Evolutionary conservation across 2,329 filamentous ascomycete genomes (phyloP).

Genomic region (Ascochyta pisi): DNA sequence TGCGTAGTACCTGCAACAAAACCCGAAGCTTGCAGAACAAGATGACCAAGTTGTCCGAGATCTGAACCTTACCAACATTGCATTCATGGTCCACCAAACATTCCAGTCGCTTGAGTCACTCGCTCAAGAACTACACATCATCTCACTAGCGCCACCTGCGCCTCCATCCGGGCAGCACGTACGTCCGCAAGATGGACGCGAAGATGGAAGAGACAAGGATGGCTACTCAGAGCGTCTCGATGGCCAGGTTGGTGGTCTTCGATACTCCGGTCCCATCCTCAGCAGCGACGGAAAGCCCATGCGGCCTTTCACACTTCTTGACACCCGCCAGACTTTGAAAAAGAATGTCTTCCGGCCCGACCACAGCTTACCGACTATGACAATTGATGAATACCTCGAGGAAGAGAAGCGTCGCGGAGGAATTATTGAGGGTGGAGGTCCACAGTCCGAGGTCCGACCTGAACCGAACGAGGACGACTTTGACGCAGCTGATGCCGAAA

Average conservation of each 20-base stretch:
- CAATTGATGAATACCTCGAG: conserved; percentile 95
- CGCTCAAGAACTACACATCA: conserved; percentile 81
- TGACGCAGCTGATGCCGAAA: conserved; percentile 87
- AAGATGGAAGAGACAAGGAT: conserved; percentile 57
- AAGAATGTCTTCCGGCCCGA: conserved; percentile 86
- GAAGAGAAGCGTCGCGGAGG: conserved; percentile 85
- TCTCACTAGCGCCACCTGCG: conserved; percentile 72
- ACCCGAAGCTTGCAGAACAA: conserved; percentile 67
- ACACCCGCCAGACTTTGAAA: conserved; percentile 75
- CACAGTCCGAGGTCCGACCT: conserved; percentile 70
- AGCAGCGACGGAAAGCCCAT: conserved; percentile 82
- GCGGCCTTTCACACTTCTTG: conserved; percentile 86
- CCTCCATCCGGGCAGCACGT: conserved; percentile 50
- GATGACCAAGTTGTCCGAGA: conserved; percentile 87
- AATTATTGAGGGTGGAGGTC: conserved; percentile 89
- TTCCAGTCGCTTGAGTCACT: conserved; percentile 89
- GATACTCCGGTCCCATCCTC: conserved; percentile 73
- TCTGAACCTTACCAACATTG: conserved; percentile 77
- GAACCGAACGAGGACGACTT: conserved; percentile 89
- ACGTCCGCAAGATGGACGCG: conserved; percentile 53
- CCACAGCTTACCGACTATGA: conserved; percentile 96
- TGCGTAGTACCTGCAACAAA: conserved; percentile 63
- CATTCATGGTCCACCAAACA: conserved; percentile 76
- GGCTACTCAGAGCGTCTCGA: conserved; percentile 79
- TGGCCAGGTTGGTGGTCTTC: conserved; percentile 51